Evolutionary conservation across 192 early-diverging fungal species (phyloP).

Genomic region (Diversispora eburnea): DNA sequence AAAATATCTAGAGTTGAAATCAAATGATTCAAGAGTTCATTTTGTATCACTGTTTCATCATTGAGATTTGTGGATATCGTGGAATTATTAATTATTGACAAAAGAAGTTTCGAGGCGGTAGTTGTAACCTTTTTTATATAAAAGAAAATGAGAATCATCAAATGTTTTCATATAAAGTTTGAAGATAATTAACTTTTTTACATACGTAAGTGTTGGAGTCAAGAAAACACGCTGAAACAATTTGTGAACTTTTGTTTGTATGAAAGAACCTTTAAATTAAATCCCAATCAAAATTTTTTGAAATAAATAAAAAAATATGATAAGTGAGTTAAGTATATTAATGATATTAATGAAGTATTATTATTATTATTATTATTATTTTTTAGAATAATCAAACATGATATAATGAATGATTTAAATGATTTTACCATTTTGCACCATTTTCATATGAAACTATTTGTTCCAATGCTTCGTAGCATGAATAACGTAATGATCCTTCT

Average conservation of each 20-base stretch:
- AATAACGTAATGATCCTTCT: slow-evolving; percentile 38
- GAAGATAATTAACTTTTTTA: background rate
- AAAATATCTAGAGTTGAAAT: slow-evolving; percentile 38
- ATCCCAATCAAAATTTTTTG: no score
- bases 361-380: background rate
- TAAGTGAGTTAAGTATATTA: no score
- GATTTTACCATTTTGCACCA: slow-evolving; percentile 41
- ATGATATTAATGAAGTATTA: background rate
- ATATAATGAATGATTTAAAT: background rate
- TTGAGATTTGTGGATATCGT: slow-evolving; percentile 5
- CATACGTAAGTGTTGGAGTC: slow-evolving; percentile 49
- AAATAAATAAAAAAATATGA: no score
- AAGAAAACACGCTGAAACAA: slow-evolving; percentile 37
- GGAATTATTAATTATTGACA: slow-evolving; percentile 39
- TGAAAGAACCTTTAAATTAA: slow-evolving; percentile 35
- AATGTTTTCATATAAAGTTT: background rate
- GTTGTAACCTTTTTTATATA: slow-evolving; percentile 32
- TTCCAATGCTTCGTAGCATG: slow-evolving; percentile 38
- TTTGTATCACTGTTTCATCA: slow-evolving; percentile 27
- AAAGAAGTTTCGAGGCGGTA: slow-evolving; percentile 43
- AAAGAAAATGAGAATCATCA: background rate
- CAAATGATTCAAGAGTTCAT: slow-evolving; percentile 33
- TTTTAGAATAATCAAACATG: background rate
- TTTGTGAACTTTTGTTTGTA: slow-evolving; percentile 31
- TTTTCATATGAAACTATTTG: slow-evolving; percentile 31